Evolutionary conservation across 768 basidiomycete genomes (phyloP).

Genomic region (Phaffia australis): DNA sequence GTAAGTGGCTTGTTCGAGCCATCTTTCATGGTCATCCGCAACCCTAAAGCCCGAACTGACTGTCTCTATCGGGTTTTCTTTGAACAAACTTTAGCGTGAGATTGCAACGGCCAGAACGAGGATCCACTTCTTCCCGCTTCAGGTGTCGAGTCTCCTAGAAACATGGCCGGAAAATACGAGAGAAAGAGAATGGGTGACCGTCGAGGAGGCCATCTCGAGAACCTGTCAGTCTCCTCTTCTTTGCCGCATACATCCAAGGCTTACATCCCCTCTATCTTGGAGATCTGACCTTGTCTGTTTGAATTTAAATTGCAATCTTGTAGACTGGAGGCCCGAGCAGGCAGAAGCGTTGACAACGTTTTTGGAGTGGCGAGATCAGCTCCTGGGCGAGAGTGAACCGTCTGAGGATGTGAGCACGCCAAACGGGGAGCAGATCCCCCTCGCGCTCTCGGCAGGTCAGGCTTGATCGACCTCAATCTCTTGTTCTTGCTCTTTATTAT

Average conservation of each 20-base stretch:
- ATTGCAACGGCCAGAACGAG: slow-evolving; percentile 7
- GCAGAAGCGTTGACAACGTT: slow-evolving; percentile 5
- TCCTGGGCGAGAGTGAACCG: slow-evolving; percentile 1
- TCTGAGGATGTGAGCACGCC: no score
- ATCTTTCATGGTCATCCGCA: neutral
- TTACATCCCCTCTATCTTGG: neutral
- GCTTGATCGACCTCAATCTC: no score
- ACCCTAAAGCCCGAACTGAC: neutral
- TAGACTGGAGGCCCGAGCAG: slow-evolving; percentile 14
- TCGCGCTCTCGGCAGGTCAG: no score
- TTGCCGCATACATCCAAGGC: neutral
- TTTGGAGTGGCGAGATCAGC: slow-evolving; percentile 2
- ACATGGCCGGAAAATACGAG: slow-evolving; percentile 4
- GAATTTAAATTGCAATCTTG: neutral
- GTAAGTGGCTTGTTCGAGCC: neutral
- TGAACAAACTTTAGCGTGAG: slow-evolving; percentile 1
- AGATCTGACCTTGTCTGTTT: neutral
- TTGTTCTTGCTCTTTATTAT: no score
- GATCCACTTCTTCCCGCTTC: slow-evolving; percentile 15
- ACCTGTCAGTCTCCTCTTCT: neutral
- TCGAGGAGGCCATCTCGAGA: slow-evolving; percentile 13
- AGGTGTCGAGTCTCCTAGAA: slow-evolving; percentile 2
- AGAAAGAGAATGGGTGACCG: slow-evolving; percentile 7
- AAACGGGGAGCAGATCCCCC: no score
- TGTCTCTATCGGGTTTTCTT: no score